Conservation (phyloP, 805 yeast genomes). For the Sporopachydermia quercuum region DNA sequence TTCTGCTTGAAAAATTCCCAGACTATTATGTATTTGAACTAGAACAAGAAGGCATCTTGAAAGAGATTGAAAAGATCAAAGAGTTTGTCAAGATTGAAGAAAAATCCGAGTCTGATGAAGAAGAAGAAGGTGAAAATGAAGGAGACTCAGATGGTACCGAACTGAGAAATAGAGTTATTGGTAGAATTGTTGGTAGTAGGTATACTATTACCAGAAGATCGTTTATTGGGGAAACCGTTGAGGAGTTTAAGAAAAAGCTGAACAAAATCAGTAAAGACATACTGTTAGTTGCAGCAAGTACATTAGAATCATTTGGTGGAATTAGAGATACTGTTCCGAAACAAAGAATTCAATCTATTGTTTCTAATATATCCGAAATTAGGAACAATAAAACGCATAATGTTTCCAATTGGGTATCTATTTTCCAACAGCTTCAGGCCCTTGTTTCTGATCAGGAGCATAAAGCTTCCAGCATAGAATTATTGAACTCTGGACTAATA, state of each 20-base stretch:
- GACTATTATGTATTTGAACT: conserved; percentile 30
- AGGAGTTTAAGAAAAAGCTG: conserved; percentile 3
- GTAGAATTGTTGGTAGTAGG: too few relatives aligned
- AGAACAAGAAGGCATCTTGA: conserved; percentile 59
- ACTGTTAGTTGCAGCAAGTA: conserved; percentile 18
- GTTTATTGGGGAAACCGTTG: too few relatives aligned
- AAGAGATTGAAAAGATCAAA: conserved; percentile 28
- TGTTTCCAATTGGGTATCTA: too few relatives aligned
- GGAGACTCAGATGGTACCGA: too few relatives aligned
- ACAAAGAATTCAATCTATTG: too few relatives aligned
- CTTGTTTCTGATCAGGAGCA: conserved; percentile 18
- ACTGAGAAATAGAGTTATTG: too few relatives aligned
- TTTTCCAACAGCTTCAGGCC: too few relatives aligned
- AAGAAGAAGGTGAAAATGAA: conserved; percentile 12
- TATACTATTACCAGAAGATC: too few relatives aligned
- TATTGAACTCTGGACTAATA: conserved; percentile 54
- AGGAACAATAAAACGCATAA: too few relatives aligned
- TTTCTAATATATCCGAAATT: too few relatives aligned
- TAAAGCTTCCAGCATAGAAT: conserved; percentile 56
- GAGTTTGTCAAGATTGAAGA: conserved; percentile 10
- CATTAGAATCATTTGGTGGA: conserved; percentile 22
- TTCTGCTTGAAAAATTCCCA: conserved; percentile 30
- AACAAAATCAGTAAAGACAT: conserved; percentile 7
- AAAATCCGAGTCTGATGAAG: conserved; percentile 8
- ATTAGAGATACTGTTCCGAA: too few relatives aligned